Percentiles rank a stretch among this genome's conserved stretches.
These are phyloP conservation scores for Goniomonas avonlea DNA, from an alignment of 78 protist genomes.

Conservation along the genomic window DNA sequence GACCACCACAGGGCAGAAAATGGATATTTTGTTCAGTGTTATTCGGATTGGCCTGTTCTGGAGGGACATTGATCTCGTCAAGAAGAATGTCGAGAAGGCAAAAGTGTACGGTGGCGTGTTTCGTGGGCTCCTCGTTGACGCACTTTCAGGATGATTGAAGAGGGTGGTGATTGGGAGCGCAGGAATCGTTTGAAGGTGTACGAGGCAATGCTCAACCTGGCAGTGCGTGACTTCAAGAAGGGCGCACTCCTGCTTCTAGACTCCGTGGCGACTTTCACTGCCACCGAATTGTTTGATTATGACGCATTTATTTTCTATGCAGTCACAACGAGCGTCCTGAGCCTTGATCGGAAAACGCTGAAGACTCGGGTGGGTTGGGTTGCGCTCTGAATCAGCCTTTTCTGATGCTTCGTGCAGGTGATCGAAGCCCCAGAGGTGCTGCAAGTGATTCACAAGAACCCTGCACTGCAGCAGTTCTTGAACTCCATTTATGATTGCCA, in stretches of 20 bases:
- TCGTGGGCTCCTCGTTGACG: neutral
- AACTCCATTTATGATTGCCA: constrained; percentile 71
- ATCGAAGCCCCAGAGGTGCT: constrained; percentile 87
- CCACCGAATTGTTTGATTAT: constrained; percentile 28
- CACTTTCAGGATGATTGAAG: constrained; percentile 34
- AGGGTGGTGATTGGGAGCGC: constrained; percentile 97
- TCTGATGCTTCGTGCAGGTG: constrained; percentile 33
- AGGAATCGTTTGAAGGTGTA: constrained; percentile 90
- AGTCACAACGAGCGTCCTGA: constrained; percentile 48
- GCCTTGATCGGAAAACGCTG: constrained; percentile 62
- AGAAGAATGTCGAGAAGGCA: constrained; percentile 63
- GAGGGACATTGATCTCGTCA: constrained; percentile 59
- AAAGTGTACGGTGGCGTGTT: constrained; percentile 7
- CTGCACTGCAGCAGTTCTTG: constrained; percentile 36
- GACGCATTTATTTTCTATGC: constrained; percentile 66
- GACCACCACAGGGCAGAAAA: constrained; percentile 82
- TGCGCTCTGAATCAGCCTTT: neutral
- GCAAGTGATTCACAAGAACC: constrained; percentile 52
- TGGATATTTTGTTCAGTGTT: constrained; percentile 70
- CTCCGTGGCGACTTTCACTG: constrained; percentile 78
- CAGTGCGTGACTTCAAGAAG: constrained; percentile 68
- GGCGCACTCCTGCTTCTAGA: constrained; percentile 73
- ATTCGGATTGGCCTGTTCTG: constrained; percentile 81
- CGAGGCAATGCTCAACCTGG: constrained; percentile 66
- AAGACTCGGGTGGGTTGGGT: constrained; percentile 17